Evolutionary conservation across 305 asterid species (phyloP).

Genomic region (Solanum hybrid): DNA sequence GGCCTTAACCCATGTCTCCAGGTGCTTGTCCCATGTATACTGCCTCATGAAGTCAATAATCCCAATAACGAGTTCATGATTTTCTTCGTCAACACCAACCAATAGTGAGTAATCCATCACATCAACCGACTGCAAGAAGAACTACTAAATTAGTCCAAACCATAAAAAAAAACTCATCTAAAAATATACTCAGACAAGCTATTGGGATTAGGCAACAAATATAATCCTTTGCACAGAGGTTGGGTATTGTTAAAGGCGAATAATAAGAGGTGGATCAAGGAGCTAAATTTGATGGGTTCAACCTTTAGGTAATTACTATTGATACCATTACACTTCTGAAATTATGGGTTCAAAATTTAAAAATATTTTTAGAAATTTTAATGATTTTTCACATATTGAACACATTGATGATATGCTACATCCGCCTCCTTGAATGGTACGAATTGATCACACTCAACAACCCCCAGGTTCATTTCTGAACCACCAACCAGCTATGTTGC

Average conservation of each 20-base stretch:
- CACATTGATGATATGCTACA: background rate
- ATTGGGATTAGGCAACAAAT: background rate
- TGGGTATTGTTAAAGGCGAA: background rate
- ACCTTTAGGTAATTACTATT: background rate
- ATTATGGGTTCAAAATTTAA: background rate
- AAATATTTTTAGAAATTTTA: background rate
- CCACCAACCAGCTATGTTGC: background rate
- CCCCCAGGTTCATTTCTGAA: background rate
- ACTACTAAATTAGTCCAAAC: background rate
- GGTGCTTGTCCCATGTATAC: constrained; percentile 78
- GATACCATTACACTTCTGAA: background rate
- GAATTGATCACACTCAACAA: background rate
- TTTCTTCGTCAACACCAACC: constrained; percentile 69
- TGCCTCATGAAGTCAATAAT: constrained; percentile 78
- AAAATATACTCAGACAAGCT: background rate
- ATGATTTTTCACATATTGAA: background rate
- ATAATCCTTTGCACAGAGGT: background rate
- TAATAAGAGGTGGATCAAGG: background rate
- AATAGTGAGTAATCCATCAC: constrained; percentile 76
- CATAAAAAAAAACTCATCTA: background rate
- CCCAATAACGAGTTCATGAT: constrained; percentile 69
- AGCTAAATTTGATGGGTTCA: background rate
- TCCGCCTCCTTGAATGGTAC: background rate
- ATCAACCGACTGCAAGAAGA: constrained; percentile 45
- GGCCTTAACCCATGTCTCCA: constrained; percentile 76